Evolutionary conservation across 352 stramenopile species (phyloP).

Genomic region (Peronospora belbahrii): DNA sequence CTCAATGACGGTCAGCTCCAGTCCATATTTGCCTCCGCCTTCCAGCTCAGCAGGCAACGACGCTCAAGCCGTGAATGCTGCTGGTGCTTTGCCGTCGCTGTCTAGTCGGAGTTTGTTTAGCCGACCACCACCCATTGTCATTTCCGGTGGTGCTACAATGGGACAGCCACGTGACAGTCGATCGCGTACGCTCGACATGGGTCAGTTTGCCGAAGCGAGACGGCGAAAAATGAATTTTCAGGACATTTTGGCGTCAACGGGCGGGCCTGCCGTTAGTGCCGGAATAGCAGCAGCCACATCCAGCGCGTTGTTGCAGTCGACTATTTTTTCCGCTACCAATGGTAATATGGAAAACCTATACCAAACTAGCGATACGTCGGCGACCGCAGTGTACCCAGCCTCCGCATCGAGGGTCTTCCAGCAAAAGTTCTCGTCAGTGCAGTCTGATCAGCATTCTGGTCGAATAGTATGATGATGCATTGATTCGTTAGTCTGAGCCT

Average conservation of each 20-base stretch:
- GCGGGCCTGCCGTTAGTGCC: slow-evolving; percentile 5
- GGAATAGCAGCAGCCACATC: slow-evolving; percentile 9
- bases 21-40: slow-evolving; percentile 29
- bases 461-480: slow-evolving; percentile 47
- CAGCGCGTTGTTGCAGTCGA: slow-evolving; percentile 9
- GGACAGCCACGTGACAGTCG: slow-evolving; percentile 67
- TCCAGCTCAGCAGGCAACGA: slow-evolving; percentile 9
- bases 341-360: slow-evolving; percentile 49
- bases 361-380: slow-evolving; percentile 20
- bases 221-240: slow-evolving; percentile 86
- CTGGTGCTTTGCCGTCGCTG: slow-evolving; percentile 45
- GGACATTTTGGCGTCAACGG: slow-evolving; percentile 69
- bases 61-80: slow-evolving; percentile 14
- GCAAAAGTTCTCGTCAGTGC: slow-evolving; percentile 15
- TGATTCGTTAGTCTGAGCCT: slow-evolving; percentile 19
- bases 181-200: slow-evolving; percentile 83
- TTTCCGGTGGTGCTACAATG: slow-evolving; percentile 40
- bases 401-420: slow-evolving; percentile 15
- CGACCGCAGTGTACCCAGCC: slow-evolving; percentile 14
- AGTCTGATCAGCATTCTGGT: slow-evolving; percentile 21
- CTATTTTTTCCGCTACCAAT: slow-evolving; percentile 5
- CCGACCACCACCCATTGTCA: slow-evolving; percentile 18
- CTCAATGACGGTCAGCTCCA: slow-evolving; percentile 53
- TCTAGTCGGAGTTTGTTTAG: slow-evolving; percentile 40
- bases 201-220: slow-evolving; percentile 64